Base-by-base conservation (phyloP, 495 filamentous ascomycete species). In the Penicillium cinerascens region DNA sequence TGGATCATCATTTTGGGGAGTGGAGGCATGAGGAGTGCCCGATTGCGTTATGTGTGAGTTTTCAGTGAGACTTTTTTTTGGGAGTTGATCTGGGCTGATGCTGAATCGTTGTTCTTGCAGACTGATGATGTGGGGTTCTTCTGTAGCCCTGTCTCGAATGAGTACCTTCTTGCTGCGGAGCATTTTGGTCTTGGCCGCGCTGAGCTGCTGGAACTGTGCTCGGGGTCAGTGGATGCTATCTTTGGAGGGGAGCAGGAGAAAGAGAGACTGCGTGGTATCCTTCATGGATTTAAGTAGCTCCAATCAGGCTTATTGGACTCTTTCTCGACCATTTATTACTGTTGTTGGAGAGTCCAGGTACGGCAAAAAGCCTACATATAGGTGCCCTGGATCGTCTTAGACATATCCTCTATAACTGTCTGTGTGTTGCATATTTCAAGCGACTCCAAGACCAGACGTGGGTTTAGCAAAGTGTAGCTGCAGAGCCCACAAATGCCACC, bases 91-190 rank as follows among this genome's bases (percentile, higher is more conserved):
- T 22, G 38, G 4, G 22, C 39, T 51, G 41, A 48, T 26, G 1
- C 1, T 9, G 20, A 41, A 26, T 52, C 26, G 7, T 27, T 15
- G 36, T 20, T 21, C 41, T 17, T 39, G 8, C 54, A 92, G 88
- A 95, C 89, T 1, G 89, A 95, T 68, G 89, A 95, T 68, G 88
- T 95, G 18, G 90, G 89, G 2, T 81, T 93, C 36, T 92, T 95
- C 51, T 84, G 82, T 37, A 91, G 86, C 64, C 78, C 80, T 1
- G 68, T 92, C n/a, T 91, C 86, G 11, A 85, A 91, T 54, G 90
- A 95, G 60, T 92, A 92, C 59, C 63, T 74, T 4, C 79, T 95
- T 15, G 86, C 86, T 11, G 82, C 86, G 3, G 65, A 87, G 65
- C 82, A 91, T 61, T 93, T 93, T 59, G 66, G 69, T 0, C 69